Base-by-base conservation (phyloP, 345 rosid species). In the Mangifera indica region DNA sequence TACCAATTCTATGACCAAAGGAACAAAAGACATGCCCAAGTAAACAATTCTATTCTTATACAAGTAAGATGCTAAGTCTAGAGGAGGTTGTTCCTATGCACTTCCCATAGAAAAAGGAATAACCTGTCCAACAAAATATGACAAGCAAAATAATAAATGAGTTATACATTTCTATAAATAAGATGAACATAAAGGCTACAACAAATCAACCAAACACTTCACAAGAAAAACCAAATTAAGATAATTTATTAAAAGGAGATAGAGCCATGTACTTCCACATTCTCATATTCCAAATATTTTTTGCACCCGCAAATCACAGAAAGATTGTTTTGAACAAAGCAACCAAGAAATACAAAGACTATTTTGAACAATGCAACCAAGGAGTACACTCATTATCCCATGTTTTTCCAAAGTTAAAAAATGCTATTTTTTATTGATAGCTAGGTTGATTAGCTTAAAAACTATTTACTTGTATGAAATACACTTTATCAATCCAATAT, bases 1-100 rank as follows among this genome's bases (percentile, higher is more conserved):
- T 49, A 92, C 78, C 80, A 95, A 63, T 87, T 95, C 97, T 11
- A 92, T 90, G 55, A 92, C 98, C 45, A 91, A 82, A 70, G 99
- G 99, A 79, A 92, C 90, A 75, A 92, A 93, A 70, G 92, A 86
- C 98, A 92, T 90, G 71, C 98, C 99, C 88, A 95, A 77, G 82
- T 95, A 95, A 34, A 95, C 93, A 75, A 95, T 95, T 45, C 96
- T 79, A 56, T 89, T 86, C 78, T 89, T 89, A 81, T 79, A 88
- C 76, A 95, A 75, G 81, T 90, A 90, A 4, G 97, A 92, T 25
- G 97, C 93, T 64, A 94, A 78, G 81, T 92, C 97, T 17, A 97
- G 97, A 53, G 98, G 97, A 72, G 98, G 97, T 77, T 90, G 97
- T 80, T 87, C 97, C 80, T 83, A 86, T 13, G 92, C 91, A 85